A percentile compares a stretch with the other conserved stretches of the same genome.
phyloP scores from a whole-genome alignment of 2,329 filamentous ascomycete genomes.

The Chrysoporthe puriensis region DNA sequence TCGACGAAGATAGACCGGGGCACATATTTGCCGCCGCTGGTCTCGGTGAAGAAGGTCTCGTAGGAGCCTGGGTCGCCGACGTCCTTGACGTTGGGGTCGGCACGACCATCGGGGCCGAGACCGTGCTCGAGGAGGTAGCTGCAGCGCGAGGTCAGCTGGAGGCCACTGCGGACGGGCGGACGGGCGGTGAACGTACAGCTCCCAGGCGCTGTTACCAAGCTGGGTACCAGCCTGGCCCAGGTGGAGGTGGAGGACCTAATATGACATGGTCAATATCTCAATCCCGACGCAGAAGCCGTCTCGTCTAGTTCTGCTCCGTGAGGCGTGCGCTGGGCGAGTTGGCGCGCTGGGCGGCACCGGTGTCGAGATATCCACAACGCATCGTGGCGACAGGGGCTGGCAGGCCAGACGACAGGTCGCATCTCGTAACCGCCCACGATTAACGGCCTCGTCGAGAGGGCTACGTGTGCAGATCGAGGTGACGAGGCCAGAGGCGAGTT shows the following conservation, averaged over 20 bases:
- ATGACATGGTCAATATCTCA: constrained; percentile 20
- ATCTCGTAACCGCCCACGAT: neutral
- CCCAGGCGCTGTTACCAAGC: constrained; percentile 76
- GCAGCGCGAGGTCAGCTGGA: constrained; percentile 32
- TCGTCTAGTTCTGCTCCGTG: neutral
- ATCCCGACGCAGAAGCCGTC: neutral
- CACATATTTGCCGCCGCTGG: constrained; percentile 71
- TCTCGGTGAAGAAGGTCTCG: constrained; percentile 77
- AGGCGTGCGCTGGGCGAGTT: neutral
- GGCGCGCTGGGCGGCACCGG: neutral
- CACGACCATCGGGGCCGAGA: constrained; percentile 66
- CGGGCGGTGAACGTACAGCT: constrained; percentile 63
- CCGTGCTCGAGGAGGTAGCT: constrained; percentile 77
- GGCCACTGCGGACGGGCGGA: constrained; percentile 9
- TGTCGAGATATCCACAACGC: neutral
- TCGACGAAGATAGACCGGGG: constrained; percentile 74
- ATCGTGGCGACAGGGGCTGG: neutral
- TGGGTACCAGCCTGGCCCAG: constrained; percentile 72
- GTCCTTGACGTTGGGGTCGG: constrained; percentile 64
- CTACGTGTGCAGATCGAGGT: neutral
- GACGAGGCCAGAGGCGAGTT: neutral
- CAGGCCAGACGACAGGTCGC: neutral
- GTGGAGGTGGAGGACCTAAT: constrained; percentile 65
- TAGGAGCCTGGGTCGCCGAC: constrained; percentile 65
- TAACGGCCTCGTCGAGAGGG: neutral